Evolutionary conservation across 1,139 yeast species (phyloP).

Genomic region (Lodderomyces theae): DNA sequence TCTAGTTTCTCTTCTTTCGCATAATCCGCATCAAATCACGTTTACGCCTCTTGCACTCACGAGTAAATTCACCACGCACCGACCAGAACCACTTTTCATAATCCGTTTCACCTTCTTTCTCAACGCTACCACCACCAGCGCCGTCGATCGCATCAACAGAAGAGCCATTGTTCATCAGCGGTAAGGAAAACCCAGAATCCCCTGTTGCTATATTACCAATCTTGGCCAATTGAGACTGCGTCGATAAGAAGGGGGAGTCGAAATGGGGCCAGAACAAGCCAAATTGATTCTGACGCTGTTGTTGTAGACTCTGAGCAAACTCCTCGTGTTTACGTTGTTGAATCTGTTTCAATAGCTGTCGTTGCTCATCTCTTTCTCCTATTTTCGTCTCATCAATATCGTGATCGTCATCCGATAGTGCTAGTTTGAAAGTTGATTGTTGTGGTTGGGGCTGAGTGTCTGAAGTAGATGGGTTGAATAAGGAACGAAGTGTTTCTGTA

Average conservation of each 20-base stretch:
- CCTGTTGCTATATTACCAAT: slow-evolving; percentile 33
- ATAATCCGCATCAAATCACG: slow-evolving; percentile 68
- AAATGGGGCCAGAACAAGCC: slow-evolving; percentile 81
- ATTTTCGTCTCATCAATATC: slow-evolving; percentile 30
- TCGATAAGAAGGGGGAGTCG: slow-evolving; percentile 79
- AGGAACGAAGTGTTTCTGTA: slow-evolving; percentile 60
- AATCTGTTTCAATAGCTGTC: slow-evolving; percentile 27
- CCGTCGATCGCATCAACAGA: slow-evolving; percentile 14
- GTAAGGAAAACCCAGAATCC: slow-evolving; percentile 28
- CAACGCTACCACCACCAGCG: background rate
- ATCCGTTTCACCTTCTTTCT: slow-evolving; percentile 36
- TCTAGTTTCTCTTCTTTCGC: slow-evolving; percentile 34
- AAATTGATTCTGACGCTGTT: slow-evolving; percentile 2
- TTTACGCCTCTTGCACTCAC: slow-evolving; percentile 70
- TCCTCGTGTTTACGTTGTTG: slow-evolving; percentile 30
- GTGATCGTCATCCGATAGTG: slow-evolving; percentile 34
- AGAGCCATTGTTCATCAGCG: slow-evolving; percentile 32
- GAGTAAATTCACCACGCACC: slow-evolving; percentile 74
- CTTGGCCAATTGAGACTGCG: slow-evolving; percentile 77
- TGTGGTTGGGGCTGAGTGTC: slow-evolving; percentile 8
- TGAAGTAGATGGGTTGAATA: slow-evolving; percentile 50
- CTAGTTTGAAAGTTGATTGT: slow-evolving; percentile 28
- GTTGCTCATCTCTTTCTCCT: slow-evolving; percentile 17
- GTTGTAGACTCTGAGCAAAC: slow-evolving; percentile 9
- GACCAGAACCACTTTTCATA: slow-evolving; percentile 85